Evolutionary conservation across 345 rosid species (phyloP).

Genomic region (Reutealis trisperma): DNA sequence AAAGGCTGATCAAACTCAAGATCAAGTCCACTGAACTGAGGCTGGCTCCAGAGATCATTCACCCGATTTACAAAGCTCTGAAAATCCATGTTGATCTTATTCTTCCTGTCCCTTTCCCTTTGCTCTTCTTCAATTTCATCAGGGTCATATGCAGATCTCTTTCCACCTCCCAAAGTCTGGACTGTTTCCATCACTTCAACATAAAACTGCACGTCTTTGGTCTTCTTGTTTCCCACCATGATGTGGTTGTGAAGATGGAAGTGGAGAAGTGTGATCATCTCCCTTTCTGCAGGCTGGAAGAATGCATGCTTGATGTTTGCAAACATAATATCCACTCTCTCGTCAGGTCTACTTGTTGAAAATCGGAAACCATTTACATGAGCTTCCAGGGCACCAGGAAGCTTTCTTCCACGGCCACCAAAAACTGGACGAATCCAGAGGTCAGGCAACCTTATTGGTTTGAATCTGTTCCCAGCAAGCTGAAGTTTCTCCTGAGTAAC

Average conservation of each 20-base stretch:
- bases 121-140: conserved; percentile 97
- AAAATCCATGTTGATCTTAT: conserved; percentile 86
- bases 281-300: conserved; percentile 96
- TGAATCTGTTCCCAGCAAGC: conserved; percentile 60
- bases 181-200: conserved; percentile 94
- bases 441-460: conserved; percentile 77
- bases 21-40: conserved; percentile 71
- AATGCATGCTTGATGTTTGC: conserved; percentile 85
- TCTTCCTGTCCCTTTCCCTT: conserved; percentile 83
- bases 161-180: conserved; percentile 85
- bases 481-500: conserved; percentile 91
- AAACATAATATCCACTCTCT: conserved; percentile 84
- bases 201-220: conserved; percentile 93
- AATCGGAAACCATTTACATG: conserved; percentile 82
- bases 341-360: conserved; percentile 75
- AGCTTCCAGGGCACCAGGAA: conserved; percentile 86
- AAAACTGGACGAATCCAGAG: conserved; percentile 90
- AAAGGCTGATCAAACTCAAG: conserved; percentile 97
- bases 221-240: conserved; percentile 92
- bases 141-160: conserved; percentile 93
- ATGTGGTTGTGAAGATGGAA: conserved; percentile 92
- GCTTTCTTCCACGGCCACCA: conserved; percentile 88
- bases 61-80: conserved; percentile 80
- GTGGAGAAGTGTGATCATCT: conserved; percentile 86
- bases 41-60: conserved; percentile 87